Conservation (phyloP, 352 stramenopile genomes). For the Albugo candida region DNA sequence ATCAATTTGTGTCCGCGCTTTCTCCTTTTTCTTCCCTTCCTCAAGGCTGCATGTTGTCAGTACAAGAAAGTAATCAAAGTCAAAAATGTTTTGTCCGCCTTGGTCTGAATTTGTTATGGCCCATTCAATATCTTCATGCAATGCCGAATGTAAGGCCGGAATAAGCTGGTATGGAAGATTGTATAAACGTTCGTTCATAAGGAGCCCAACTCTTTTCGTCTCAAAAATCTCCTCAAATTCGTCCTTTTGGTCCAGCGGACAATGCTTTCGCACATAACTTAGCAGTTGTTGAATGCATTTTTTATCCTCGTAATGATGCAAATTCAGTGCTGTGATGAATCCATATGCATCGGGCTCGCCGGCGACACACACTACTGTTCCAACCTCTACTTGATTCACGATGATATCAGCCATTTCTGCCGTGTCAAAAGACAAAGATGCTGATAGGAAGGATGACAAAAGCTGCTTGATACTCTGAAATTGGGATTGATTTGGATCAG, state of each 20-base stretch:
- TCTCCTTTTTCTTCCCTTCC: slow-evolving; percentile 24
- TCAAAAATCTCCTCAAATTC: slow-evolving; percentile 41
- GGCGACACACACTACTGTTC: slow-evolving; percentile 67
- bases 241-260: slow-evolving; percentile 19
- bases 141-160: slow-evolving; percentile 46
- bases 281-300: slow-evolving; percentile 51
- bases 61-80: slow-evolving; percentile 73
- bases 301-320: slow-evolving; percentile 27
- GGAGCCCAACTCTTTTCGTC: slow-evolving; percentile 34
- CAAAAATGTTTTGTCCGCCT: slow-evolving; percentile 30
- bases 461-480: slow-evolving; percentile 81
- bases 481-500: slow-evolving; percentile 51
- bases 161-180: slow-evolving; percentile 77
- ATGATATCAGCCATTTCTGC: slow-evolving; percentile 61
- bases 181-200: slow-evolving; percentile 73
- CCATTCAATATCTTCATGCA: slow-evolving; percentile 78
- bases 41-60: slow-evolving; percentile 43
- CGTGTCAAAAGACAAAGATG: slow-evolving; percentile 58
- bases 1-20: slow-evolving; percentile 57
- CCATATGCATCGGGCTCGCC: slow-evolving; percentile 66
- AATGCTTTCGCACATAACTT: slow-evolving; percentile 62
- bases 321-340: slow-evolving; percentile 66
- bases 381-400: slow-evolving; percentile 43
- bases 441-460: slow-evolving; percentile 43
- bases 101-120: slow-evolving; percentile 51